Base-by-base conservation (phyloP, 108 stramenopile genomes). In the Discostella pseudostelligera region DNA sequence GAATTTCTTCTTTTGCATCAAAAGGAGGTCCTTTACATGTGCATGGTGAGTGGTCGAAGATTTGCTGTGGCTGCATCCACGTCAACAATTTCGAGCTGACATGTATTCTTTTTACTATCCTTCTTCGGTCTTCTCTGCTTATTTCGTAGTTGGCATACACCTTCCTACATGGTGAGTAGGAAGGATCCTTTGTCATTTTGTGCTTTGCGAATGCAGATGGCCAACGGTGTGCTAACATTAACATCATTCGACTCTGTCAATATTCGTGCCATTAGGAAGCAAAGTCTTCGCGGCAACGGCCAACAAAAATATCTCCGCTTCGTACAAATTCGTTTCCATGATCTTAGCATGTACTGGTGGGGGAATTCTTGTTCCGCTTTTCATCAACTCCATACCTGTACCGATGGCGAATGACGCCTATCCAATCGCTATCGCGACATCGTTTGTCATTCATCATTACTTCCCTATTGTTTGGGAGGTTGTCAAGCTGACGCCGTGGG, bases 311-410 rank as follows among this genome's bases (percentile, higher is more conserved):
- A 55, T 70, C 19, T 43, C 87, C 4, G 29, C 81, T 50, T 81
- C 88, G 8, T 94, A 85, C 82, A 85, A 83, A 60, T 80, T 95
- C 50, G 61, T 95, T 49, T 67, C 44, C 59, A 74, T 89, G 83
- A 79, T 89, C 36, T 58, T 92, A 11, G 82, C 83, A 7, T 92
- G 87, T 51, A 90, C 88, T 16, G 94, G 94, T 14, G 94, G 94
- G 13, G 94, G 94, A 4, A 92, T 89, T 39, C 47, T 95, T n/a
- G 94, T 95, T 20, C 94, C 94, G 9, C 75, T 92, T 28, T 85
- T 92, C 51, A 61, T 95, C 62, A 95, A 95, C 66, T 40, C 58
- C 24, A 79, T 89, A 45, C 89, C 90, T 7, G 94, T 95, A 4
- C 83, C 89, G 0, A 62, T 95, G 7, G 78, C 83, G 1, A 80